These are phyloP conservation scores for Russula dissimulans DNA, from an alignment of 768 basidiomycete genomes.

Conservation along the genomic window DNA sequence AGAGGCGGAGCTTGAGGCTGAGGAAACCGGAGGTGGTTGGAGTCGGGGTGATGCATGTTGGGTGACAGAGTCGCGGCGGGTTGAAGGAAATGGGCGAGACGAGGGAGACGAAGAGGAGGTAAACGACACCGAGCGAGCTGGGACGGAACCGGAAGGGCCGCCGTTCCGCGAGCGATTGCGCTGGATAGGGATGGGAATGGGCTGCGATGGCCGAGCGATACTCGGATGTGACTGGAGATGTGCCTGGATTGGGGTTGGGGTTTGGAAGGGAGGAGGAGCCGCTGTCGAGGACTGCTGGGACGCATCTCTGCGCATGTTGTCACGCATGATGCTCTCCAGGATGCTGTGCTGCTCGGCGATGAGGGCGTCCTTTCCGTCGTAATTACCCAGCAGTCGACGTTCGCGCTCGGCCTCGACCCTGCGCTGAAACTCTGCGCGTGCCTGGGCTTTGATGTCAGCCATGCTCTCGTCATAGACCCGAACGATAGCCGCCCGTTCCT, in stretches of 20 bases:
- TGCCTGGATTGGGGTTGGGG: background rate
- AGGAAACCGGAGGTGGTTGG: background rate
- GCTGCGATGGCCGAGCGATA: conserved; percentile 1
- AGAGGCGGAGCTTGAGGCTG: conserved; percentile 3
- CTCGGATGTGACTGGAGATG: background rate
- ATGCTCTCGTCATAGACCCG: conserved; percentile 12
- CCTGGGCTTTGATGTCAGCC: conserved; percentile 13
- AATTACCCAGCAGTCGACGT: conserved; percentile 9
- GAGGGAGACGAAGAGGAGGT: background rate
- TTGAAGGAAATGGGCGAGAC: conserved; percentile 1
- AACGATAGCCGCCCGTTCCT: conserved; percentile 3
- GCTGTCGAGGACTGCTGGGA: background rate
- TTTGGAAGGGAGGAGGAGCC: background rate
- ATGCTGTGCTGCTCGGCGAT: conserved; percentile 12
- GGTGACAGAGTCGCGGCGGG: conserved; percentile 5
- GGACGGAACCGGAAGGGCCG: background rate
- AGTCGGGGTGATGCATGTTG: background rate
- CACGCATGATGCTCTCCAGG: conserved; percentile 7
- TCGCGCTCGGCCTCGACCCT: conserved; percentile 15
- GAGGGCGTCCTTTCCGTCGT: conserved; percentile 14
- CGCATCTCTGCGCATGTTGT: background rate
- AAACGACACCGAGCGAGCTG: background rate
- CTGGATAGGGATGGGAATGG: conserved; percentile 12
- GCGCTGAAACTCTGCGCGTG: conserved; percentile 14
- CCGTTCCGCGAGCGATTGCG: conserved; percentile 6